Conservation (phyloP, 352 stramenopile species). For the Aphanomyces astaci region DNA sequence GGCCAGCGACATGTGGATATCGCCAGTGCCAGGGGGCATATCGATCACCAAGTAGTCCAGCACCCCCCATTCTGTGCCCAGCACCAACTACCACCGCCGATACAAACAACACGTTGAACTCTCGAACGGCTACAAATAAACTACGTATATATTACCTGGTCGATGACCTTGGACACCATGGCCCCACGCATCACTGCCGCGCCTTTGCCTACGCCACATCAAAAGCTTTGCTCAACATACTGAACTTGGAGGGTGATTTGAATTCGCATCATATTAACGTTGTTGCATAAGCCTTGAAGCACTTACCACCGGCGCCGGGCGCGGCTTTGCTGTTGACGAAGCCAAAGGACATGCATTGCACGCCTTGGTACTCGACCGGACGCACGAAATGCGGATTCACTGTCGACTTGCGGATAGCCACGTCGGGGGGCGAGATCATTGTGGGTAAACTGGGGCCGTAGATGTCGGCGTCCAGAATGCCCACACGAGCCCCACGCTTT, state of each 20-base stretch:
- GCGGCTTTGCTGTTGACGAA: slow-evolving; percentile 85
- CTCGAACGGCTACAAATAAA: slow-evolving; percentile 26
- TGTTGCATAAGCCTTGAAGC: too few relatives aligned
- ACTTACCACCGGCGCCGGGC: slow-evolving; percentile 54
- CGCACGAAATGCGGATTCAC: slow-evolving; percentile 68
- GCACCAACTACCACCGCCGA: slow-evolving; percentile 26
- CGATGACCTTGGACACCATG: slow-evolving; percentile 97
- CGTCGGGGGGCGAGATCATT: slow-evolving; percentile 83
- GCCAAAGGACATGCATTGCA: slow-evolving; percentile 91
- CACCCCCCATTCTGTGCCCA: slow-evolving; percentile 96
- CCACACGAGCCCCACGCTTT: slow-evolving; percentile 88
- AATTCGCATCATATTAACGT: too few relatives aligned
- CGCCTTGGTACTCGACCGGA: slow-evolving; percentile 77
- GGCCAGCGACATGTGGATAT: slow-evolving; percentile 98
- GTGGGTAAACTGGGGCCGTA: slow-evolving; percentile 98
- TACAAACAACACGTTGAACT: neutral
- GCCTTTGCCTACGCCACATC: slow-evolving; percentile 42
- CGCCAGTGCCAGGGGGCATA: slow-evolving; percentile 98
- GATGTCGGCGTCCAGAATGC: slow-evolving; percentile 98
- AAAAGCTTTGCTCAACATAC: too few relatives aligned
- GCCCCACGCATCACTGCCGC: slow-evolving; percentile 94
- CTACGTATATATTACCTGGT: too few relatives aligned
- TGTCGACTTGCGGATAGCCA: slow-evolving; percentile 57
- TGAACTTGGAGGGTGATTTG: too few relatives aligned
- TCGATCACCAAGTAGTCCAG: slow-evolving; percentile 83